phyloP scores from a whole-genome alignment of 805 yeast genomes.

The Debaryomyces castellii region DNA sequence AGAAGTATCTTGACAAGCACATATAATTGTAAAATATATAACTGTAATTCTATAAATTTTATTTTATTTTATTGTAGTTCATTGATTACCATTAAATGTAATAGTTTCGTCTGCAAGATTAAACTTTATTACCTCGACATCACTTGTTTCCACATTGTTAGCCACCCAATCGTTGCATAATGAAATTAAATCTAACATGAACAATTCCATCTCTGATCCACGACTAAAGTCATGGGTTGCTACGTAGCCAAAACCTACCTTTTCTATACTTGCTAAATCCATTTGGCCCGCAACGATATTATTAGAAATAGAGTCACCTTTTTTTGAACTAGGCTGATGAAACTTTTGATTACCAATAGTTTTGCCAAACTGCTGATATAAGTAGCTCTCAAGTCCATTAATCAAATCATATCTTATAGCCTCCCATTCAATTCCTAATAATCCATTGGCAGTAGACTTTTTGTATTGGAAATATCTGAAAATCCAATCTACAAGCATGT shows the following conservation, averaged over 20 bases:
- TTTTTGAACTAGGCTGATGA: background rate
- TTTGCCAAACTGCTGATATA: conserved; percentile 35
- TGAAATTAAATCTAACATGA: conserved; percentile 23
- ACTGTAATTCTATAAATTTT: background rate
- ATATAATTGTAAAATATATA: background rate
- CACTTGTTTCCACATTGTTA: conserved; percentile 4
- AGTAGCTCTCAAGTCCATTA: conserved; percentile 34
- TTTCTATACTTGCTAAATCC: conserved; percentile 7
- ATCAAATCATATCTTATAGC: conserved; percentile 37
- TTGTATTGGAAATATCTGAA: conserved; percentile 36
- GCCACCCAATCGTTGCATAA: conserved; percentile 26
- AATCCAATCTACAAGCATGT: conserved; percentile 29
- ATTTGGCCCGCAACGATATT: conserved; percentile 5
- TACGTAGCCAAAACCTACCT: conserved; percentile 22
- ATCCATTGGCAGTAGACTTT: conserved; percentile 32
- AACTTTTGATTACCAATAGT: conserved; percentile 4
- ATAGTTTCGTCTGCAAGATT: conserved; percentile 27
- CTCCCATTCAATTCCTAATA: conserved; percentile 44
- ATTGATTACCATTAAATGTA: background rate
- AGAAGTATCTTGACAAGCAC: background rate
- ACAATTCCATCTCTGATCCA: conserved; percentile 30
- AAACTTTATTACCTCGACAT: conserved; percentile 14
- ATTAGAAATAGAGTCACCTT: conserved; percentile 1
- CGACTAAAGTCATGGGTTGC: conserved; percentile 35
- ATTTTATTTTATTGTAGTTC: background rate